Base-by-base conservation (phyloP, 2,329 filamentous ascomycete species). In the Colletotrichum salicis region DNA sequence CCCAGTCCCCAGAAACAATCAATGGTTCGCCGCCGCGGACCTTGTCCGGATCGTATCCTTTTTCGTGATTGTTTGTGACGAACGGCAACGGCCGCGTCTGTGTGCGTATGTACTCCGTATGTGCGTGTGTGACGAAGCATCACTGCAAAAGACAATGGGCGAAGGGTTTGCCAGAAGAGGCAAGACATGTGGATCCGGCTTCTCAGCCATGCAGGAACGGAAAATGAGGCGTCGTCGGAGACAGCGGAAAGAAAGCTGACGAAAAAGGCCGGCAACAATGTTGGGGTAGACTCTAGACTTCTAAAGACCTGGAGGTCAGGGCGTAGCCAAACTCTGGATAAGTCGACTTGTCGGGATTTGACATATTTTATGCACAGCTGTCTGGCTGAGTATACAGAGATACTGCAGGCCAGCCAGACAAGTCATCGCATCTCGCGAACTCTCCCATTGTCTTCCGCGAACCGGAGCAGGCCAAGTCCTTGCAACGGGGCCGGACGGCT, bases 381-480 rank as follows among this genome's bases (percentile, higher is more conserved):
- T 64, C 27, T 57, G 64, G 31, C 15, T 15, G 5, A 31, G 48
- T 48, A 13, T 22, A 33, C 35, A 22, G 5, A 19, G 27, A 13
- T 19, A 27, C 35, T 29, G 10, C 48, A 24, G 11, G 19, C 45
- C 61, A 51, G 62, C 62, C 27, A 59, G 65, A 69, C 69, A 71
- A 71, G 71, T 73, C 71, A 73, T 69, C 71, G 69, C 56, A 72
- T 72, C 52, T 62, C 64, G 57, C 61, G 59, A 72, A 68, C 71
- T 68, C 55, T 71, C 55, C 58, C 56, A 64, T 62, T 68, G 69
- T 72, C 60, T 68, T 63, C 57, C 55, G 64, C 59, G 60, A 69
- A 64, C 71, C 64, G 68, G 60, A 52, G 48, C 71, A 72, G 64
- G 64, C 63, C 45, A 59, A 33, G 60, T 55, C 69, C 69, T 54